A percentile compares a stretch with the other conserved stretches of the same genome.
Evolutionary conservation across 345 rosid genomes (phyloP).

Genomic region (Salix viminalis): DNA sequence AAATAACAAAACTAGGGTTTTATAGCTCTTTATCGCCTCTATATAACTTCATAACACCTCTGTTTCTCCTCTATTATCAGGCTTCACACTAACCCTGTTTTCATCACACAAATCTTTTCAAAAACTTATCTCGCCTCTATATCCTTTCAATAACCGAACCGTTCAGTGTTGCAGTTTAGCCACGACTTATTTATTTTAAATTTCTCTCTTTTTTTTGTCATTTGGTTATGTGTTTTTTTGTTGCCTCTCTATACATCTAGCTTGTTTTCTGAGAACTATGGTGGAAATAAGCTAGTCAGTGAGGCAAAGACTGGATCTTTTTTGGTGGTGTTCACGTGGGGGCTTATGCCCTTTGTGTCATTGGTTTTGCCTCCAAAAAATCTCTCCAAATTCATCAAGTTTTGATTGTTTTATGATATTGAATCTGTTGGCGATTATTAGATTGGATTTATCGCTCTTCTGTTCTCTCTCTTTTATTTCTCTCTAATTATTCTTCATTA

Average conservation of each 20-base stretch:
- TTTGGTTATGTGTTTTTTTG: neutral
- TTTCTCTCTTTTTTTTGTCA: too few species aligned
- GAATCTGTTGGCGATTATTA: constrained; percentile 45
- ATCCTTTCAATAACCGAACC: neutral
- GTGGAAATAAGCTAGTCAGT: constrained; percentile 48
- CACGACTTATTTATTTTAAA: too few species aligned
- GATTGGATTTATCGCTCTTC: constrained; percentile 66
- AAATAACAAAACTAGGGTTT: neutral
- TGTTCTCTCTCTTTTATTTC: constrained; percentile 11
- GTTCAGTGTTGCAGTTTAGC: too few species aligned
- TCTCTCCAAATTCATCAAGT: constrained; percentile 11
- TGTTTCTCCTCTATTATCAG: neutral
- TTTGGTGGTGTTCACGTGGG: constrained; percentile 46
- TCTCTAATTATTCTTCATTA: too few species aligned
- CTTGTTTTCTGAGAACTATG: constrained; percentile 30
- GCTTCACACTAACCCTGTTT: neutral
- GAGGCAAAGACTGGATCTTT: constrained; percentile 34
- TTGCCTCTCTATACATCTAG: constrained; percentile 54
- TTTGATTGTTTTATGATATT: too few species aligned
- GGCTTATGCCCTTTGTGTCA: constrained; percentile 15
- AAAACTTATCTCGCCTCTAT: neutral
- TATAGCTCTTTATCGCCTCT: neutral
- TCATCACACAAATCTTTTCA: neutral
- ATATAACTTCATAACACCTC: neutral
- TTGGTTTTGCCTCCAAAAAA: constrained; percentile 45